A percentile compares a stretch with the other conserved stretches of the same genome.
These are phyloP conservation scores for Fusarium sp. DNA, from an alignment of 2,329 filamentous ascomycete genomes.

Conservation along the genomic window DNA sequence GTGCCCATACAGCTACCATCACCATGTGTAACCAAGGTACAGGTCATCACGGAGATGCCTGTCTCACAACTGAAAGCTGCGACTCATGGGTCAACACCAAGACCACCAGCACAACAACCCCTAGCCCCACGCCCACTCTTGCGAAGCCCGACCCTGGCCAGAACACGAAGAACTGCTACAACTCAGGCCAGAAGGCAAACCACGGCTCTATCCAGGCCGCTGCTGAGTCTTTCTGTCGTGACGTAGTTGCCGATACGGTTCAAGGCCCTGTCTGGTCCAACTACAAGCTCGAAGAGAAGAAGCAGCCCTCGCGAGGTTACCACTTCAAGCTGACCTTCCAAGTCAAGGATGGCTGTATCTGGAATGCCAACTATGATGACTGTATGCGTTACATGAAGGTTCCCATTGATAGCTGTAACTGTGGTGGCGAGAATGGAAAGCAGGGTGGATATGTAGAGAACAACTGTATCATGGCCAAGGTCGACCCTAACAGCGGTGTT, in stretches of 20 bases:
- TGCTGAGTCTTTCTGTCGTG: slow-evolving; percentile 34
- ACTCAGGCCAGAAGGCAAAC: slow-evolving; percentile 18
- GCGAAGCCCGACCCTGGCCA: slow-evolving; percentile 2
- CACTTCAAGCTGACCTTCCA: slow-evolving; percentile 28
- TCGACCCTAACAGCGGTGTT: neutral
- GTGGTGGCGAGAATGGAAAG: slow-evolving; percentile 39
- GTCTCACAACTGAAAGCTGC: neutral
- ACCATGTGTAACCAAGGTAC: neutral
- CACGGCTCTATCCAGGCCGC: slow-evolving; percentile 14
- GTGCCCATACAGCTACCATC: neutral
- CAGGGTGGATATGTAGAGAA: slow-evolving; percentile 45
- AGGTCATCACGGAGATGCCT: neutral
- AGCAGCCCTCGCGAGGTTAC: slow-evolving; percentile 16
- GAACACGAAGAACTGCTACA: slow-evolving; percentile 34
- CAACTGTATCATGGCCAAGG: slow-evolving; percentile 22
- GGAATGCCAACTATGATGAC: slow-evolving; percentile 30
- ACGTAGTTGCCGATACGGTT: slow-evolving; percentile 5
- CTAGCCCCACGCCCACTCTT: neutral
- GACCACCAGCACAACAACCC: slow-evolving; percentile 7
- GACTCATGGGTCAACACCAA: slow-evolving; percentile 20
- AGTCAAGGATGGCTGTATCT: slow-evolving; percentile 38
- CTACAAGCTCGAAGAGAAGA: slow-evolving; percentile 24
- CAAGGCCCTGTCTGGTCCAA: slow-evolving; percentile 20
- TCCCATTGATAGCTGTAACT: slow-evolving; percentile 48
- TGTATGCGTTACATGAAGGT: slow-evolving; percentile 48